Evolutionary conservation across 306 rosid species (phyloP).

Genomic region (Quercus agrifolia): DNA sequence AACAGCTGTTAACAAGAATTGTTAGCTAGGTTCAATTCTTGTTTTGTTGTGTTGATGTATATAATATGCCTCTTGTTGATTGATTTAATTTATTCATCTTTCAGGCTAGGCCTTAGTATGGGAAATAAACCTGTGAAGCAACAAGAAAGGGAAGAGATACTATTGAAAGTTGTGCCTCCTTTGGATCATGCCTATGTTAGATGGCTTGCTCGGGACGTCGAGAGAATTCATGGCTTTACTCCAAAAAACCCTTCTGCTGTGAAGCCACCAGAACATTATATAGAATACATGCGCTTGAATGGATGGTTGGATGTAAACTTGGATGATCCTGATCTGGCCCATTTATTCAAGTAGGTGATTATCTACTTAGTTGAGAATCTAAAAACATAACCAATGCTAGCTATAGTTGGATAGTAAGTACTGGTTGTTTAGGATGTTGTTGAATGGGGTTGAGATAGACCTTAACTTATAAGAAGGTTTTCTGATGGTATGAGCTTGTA

Average conservation of each 20-base stretch:
- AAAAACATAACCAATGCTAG: not conserved
- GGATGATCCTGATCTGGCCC: slow-evolving; percentile 67
- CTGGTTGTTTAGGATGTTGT: not conserved
- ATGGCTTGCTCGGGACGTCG: slow-evolving; percentile 62
- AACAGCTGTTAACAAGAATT: not conserved
- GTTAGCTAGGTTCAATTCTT: not conserved
- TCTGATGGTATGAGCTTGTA: too few species aligned
- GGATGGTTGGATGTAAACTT: slow-evolving; percentile 70
- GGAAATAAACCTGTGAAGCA: slow-evolving; percentile 64
- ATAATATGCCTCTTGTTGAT: not conserved
- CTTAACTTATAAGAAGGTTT: too few species aligned
- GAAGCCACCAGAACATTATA: slow-evolving; percentile 66
- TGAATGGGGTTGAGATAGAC: not conserved
- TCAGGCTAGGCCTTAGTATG: slow-evolving; percentile 33
- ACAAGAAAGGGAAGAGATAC: slow-evolving; percentile 37
- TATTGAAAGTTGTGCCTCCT: slow-evolving; percentile 62
- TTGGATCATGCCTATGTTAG: slow-evolving; percentile 52
- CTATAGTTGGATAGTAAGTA: not conserved
- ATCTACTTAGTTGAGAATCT: not conserved
- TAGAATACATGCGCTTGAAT: slow-evolving; percentile 65
- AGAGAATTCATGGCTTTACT: slow-evolving; percentile 52
- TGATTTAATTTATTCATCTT: not conserved
- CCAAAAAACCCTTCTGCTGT: slow-evolving; percentile 46
- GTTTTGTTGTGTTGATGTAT: not conserved
- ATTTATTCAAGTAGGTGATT: slow-evolving; percentile 46